These are phyloP conservation scores for Elongisporangium prolatum DNA, from an alignment of 352 stramenopile genomes.

Conservation along the genomic window DNA sequence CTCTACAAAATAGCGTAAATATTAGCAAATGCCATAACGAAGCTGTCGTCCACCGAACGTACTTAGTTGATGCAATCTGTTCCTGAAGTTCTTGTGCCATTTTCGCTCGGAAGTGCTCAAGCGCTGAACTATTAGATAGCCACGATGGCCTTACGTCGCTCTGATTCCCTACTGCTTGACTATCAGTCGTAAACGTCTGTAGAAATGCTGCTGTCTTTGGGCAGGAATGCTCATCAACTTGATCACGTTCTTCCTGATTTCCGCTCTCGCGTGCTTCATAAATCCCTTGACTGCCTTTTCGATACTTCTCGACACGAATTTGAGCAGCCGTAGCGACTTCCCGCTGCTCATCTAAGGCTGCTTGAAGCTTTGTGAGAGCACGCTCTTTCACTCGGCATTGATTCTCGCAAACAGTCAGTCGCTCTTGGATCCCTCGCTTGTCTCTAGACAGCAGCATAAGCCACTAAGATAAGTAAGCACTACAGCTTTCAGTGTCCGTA, in stretches of 20 bases:
- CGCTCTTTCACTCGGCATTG: slow-evolving; percentile 33
- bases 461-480: background rate
- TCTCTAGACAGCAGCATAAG: slow-evolving; percentile 23
- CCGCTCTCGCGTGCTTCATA: slow-evolving; percentile 4
- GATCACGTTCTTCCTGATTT: slow-evolving; percentile 7
- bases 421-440: slow-evolving; percentile 43
- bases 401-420: slow-evolving; percentile 28
- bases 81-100: slow-evolving; percentile 35
- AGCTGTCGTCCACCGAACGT: slow-evolving; percentile 4
- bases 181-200: background rate
- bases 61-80: slow-evolving; percentile 50
- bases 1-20: slow-evolving; percentile 8
- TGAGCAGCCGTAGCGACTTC: slow-evolving; percentile 34
- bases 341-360: slow-evolving; percentile 32
- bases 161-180: background rate
- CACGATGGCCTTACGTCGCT: background rate
- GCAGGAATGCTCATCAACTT: background rate
- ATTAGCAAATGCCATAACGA: background rate
- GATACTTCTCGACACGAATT: slow-evolving; percentile 23
- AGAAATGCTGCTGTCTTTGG: slow-evolving; percentile 4
- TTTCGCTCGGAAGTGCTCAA: slow-evolving; percentile 31
- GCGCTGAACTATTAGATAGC: slow-evolving; percentile 24
- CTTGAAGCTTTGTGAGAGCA: slow-evolving; percentile 24
- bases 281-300: background rate
- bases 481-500: slow-evolving; percentile 4